Evolutionary conservation across 352 stramenopile genomes (phyloP).

Genomic region (Phytophthora kernoviae): DNA sequence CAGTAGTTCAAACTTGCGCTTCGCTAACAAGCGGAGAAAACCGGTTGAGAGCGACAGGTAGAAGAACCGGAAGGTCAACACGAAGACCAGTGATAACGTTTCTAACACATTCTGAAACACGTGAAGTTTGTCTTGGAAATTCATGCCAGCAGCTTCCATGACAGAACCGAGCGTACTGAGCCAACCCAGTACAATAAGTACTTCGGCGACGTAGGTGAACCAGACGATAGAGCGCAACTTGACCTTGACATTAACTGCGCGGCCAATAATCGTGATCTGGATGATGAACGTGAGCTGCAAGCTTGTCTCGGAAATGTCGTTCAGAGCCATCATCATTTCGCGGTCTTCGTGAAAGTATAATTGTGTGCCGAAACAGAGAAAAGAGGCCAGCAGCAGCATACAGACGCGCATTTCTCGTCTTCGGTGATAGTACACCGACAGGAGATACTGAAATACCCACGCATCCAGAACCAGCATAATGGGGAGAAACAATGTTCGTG

Average conservation of each 20-base stretch:
- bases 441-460: conserved; percentile 42
- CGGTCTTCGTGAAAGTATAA: conserved; percentile 29
- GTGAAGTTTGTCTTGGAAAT: conserved; percentile 4
- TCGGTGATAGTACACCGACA: conserved; percentile 32
- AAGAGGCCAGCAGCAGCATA: conserved; percentile 25
- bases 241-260: conserved; percentile 29
- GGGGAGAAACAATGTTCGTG: conserved; percentile 25
- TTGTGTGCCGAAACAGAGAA: conserved; percentile 26
- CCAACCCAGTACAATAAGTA: conserved; percentile 19
- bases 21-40: conserved; percentile 1
- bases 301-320: conserved; percentile 44
- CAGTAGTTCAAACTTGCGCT: conserved; percentile 24
- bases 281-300: conserved; percentile 41
- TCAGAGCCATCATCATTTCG: conserved; percentile 21
- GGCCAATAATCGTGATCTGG: conserved; percentile 45
- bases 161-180: conserved; percentile 13
- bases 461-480: conserved; percentile 39
- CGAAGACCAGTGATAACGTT: conserved; percentile 22
- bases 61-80: conserved; percentile 36
- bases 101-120: conserved; percentile 19
- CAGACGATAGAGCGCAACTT: conserved; percentile 27
- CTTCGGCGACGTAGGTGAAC: conserved; percentile 28
- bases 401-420: conserved; percentile 31
- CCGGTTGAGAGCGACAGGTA: conserved; percentile 25
- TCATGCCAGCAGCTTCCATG: background rate